Percentiles rank a stretch among this genome's conserved stretches.
Conservation (phyloP, 148 eudicot species). For the Nyssa sinensis region DNA sequence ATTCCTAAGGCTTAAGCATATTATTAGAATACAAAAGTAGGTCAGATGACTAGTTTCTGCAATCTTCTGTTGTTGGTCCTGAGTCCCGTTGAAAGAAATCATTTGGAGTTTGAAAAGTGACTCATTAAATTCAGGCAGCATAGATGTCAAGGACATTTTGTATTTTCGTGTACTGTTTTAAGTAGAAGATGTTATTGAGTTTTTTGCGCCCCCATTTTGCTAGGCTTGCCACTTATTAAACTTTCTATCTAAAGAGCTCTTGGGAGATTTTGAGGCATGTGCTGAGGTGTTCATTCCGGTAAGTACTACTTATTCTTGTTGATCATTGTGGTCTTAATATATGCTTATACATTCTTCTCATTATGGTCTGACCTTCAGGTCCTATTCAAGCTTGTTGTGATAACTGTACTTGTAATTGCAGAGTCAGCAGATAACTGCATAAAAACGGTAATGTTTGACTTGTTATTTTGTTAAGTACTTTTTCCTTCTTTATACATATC, state of each 20-base stretch:
- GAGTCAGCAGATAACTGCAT: constrained; percentile 99
- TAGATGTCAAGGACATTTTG: not conserved
- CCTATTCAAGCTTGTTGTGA: constrained; percentile 98
- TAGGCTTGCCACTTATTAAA: constrained; percentile 89
- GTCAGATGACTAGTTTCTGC: not conserved
- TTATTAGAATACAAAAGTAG: too few species aligned
- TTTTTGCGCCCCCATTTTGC: not conserved
- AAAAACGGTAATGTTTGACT: constrained; percentile 65
- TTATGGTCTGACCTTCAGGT: constrained; percentile 47
- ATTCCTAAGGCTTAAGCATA: not conserved
- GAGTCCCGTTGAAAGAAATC: too few species aligned
- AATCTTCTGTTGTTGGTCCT: too few species aligned
- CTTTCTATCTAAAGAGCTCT: constrained; percentile 88
- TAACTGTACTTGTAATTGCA: constrained; percentile 96
- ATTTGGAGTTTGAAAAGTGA: constrained; percentile 9
- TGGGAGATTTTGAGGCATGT: constrained; percentile 96
- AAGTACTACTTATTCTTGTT: constrained; percentile 19
- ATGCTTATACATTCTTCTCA: constrained; percentile 31
- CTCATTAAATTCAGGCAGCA: not conserved
- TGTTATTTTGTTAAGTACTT: not conserved
- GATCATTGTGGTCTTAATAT: constrained; percentile 12
- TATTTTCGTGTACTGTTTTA: not conserved
- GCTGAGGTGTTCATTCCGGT: constrained; percentile 96
- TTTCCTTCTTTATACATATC: constrained; percentile 7
- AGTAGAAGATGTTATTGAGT: not conserved